Base-by-base conservation (phyloP, 305 asterid species). In the Ajuga reptans region DNA sequence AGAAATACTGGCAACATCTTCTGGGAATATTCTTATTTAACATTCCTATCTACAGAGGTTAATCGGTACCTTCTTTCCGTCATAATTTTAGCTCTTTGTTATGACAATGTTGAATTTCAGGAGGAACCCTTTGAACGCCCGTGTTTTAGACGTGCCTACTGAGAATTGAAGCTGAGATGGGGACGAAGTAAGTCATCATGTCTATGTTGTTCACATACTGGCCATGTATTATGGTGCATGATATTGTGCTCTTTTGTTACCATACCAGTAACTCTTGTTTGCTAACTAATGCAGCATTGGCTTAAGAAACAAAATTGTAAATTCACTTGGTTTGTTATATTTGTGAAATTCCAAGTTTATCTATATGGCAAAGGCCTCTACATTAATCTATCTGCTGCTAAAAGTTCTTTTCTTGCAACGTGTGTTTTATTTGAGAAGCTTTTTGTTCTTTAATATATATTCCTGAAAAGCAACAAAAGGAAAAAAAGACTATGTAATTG, bases 331-430 rank as follows among this genome's bases (percentile, higher is more conserved):
- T 10, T 43, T 43, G 15, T 43, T 43, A 0, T 10, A 43, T 43
- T 43, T 43, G 15, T 43, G 2, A 11, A 43, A 4, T 43, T 43
- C 49, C 16, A 2, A 41, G 47, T 10, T 6, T 36, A 36, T 2
- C 27, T 21, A 21, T 2, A 21, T 2, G 1, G 27, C 27, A 21
- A 21, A 21, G 27, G 1, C 2, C 27, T 21, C 47, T 67, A 14
- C 24, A 21, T 41, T 8, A 4, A 9, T 37, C 70, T 24, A 31
- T 12, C 12, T 61, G 21, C 29, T 51, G 49, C 65, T 12, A 50
- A 42, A 63, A 64, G 76, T 73, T 78, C 73, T 64, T 73, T 73
- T 64, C 76, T 64, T 73, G 75, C 39, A 64, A 9, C 36, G 64
- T 34, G 66, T 67, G 75, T 39, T 45, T 14, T 18, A 6, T 53